A percentile compares a stretch with the other conserved stretches of the same genome.
These are phyloP conservation scores for Halophytophthora polymorphica DNA, from an alignment of 352 stramenopile genomes.

Conservation along the genomic window DNA sequence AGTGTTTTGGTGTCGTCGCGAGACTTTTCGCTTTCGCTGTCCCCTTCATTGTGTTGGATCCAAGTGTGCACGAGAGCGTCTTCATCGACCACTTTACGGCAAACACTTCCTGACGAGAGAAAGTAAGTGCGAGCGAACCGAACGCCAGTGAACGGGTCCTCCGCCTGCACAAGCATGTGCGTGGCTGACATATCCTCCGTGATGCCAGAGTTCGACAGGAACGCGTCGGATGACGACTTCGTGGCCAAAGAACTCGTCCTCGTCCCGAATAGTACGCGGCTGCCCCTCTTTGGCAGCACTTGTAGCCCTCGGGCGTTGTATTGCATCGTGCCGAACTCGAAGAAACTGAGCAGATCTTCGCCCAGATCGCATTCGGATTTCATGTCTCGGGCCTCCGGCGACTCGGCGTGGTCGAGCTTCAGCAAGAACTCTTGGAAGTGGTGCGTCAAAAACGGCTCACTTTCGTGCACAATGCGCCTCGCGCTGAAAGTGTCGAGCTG, in stretches of 20 bases:
- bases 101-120: conserved; percentile 51
- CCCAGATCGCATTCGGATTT: conserved; percentile 55
- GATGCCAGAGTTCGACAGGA: conserved; percentile 30
- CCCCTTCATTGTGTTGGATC: conserved; percentile 7
- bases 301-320: conserved; percentile 38
- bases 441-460: conserved; percentile 45
- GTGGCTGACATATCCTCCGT: conserved; percentile 30
- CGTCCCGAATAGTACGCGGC: conserved; percentile 60
- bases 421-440: conserved; percentile 66
- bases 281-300: conserved; percentile 29
- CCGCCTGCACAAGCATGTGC: conserved; percentile 64
- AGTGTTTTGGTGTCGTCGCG: conserved; percentile 27
- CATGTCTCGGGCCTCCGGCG: conserved; percentile 28
- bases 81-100: conserved; percentile 47
- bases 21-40: conserved; percentile 6
- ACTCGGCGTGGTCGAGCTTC: conserved; percentile 68
- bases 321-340: conserved; percentile 79
- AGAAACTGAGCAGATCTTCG: conserved; percentile 73
- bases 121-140: conserved; percentile 70
- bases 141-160: conserved; percentile 71
- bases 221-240: conserved; percentile 34
- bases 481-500: conserved; percentile 55
- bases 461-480: conserved; percentile 48
- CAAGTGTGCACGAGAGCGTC: conserved; percentile 50
- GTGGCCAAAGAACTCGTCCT: conserved; percentile 28